Base-by-base conservation (phyloP, 1,284 basidiomycete genomes). In the Tetrapyrgos nigripes region DNA sequence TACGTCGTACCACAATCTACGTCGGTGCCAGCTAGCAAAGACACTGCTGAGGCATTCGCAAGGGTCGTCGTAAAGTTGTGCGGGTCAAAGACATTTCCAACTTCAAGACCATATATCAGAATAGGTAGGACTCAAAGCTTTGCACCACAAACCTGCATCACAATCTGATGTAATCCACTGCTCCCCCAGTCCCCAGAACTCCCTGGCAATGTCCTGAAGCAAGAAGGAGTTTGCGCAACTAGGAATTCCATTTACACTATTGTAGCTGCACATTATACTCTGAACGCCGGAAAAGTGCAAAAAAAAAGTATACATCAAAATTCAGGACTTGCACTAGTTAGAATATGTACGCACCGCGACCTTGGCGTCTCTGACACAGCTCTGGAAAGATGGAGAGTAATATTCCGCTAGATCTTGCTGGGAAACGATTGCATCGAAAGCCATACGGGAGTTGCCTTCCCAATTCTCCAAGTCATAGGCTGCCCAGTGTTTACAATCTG, bases 201-300 rank as follows among this genome's bases (percentile, higher is more conserved):
- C 82, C n/a, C 84, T 72, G 21, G 84, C 67, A 21, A 86, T 68
- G 37, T 75, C 72, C 63, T 85, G 82, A 37, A 86, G 72, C 31
- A 86, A 71, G 65, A 79, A 86, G 3, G 76, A 73, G 64, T 75
- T 79, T 13, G 82, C 83, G 63, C 84, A 86, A 1, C 80, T 74
- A 8, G 84, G 84, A 31, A 86, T 68, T 1, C 84, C 84, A 60
- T 86, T 85, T 19, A 86, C 82, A 11, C 83, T 79, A 62, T 86
- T 86, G 64, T 86, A 86, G 58, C 79, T 81, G 73, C 83, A 86
- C 84, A 86, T 86, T 35, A 84, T 74, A 28, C 80, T n/a, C n/a
- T n/a, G n/a, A n/a, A n/a, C n/a, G n/a, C n/a, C n/a, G n/a, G n/a
- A n/a, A n/a, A n/a, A n/a, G n/a, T n/a, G n/a, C n/a, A n/a, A n/a